Base-by-base conservation (phyloP, 805 yeast genomes). In the Ascoidea rubescens region DNA sequence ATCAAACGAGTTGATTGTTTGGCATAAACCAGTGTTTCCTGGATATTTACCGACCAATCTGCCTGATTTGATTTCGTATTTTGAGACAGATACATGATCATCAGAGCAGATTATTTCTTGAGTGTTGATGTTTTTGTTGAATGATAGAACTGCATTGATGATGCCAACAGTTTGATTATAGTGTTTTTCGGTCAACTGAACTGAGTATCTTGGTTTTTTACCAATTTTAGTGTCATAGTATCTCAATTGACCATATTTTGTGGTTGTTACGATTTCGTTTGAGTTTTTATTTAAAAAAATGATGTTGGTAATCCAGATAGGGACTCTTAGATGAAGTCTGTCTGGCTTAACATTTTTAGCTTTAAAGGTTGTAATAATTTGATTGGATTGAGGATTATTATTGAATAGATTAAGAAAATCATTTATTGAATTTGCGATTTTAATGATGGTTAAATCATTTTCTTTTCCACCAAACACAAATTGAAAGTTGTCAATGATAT, bases 381-480 rank as follows among this genome's bases (percentile, higher is more conserved):
- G 45, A 8, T 45, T 42, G 45, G 52, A 48, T 2, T 46, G 50
- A 3, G 3, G 28, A 21, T 21, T 21, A 16, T 56, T 54, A 7
- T 45, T 51, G 7, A 44, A 45, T 47, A 17, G 33, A 21, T 65
- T 65, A 17, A 65, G 64, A n/a, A 64, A 51, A 1, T 54, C 50
- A 5, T 60, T 51, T n/a, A 61, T 64, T 4, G 28, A 21, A 3
- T 58, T 52, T 1, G 63, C 63, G 28, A 78, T 55, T 47, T 68
- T 57, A 48, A 76, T 63, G 21, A 82, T 66, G 50, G 76, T 77
- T 5, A 86, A 67, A 62, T 87, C 90, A 54, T 80, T 80, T 59
- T 89, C 95, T 61, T 87, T 79, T 32, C 98, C 99, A 43, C 97
- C 97, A 60, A 71, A 78, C 1, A 93, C 96, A 65, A 85, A 79